Base-by-base conservation (phyloP, 2,329 filamentous ascomycete species). In the Macroventuria anomochaeta region DNA sequence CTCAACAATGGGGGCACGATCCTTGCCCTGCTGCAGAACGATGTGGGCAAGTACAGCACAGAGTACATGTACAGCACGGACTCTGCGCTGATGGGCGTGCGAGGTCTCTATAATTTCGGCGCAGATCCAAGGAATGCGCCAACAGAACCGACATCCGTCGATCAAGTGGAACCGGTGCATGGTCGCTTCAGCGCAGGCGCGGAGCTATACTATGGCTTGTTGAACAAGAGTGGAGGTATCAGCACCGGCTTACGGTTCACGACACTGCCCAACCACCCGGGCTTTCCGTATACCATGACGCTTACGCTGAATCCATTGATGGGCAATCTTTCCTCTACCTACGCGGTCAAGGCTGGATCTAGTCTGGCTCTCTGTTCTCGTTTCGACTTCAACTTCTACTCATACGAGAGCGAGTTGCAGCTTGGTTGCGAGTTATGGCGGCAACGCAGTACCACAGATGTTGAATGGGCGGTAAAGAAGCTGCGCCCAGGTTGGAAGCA, bases 321-420 rank as follows among this genome's bases (percentile, higher is more conserved):
- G 85, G 95, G 95, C 15, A 96, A 91, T 69, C 82, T 99, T 55
- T 93, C 89, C 52, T 91, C 92, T 29, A 96, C 87, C 13, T 99
- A 99, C 73, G 90, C 95, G 0, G 90, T 97, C 40, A 89, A 91
- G 68, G 93, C 93, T 2, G 91, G 91, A 3, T 85, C 85, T 28
- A 86, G 91, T 66, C 85, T 96, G 63, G 90, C 91, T 10, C 83
- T 99, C 42, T 95, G 92, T 59, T 96, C 92, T 18, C 87, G 89
- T 42, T 93, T 97, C 77, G 92, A 96, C 70, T 99, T 99, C 77
- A 99, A 99, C 69, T 89, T 97, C 42, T 97, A 97, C 77, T 96
- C 91, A 72, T 99, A 97, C 79, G 95, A 99, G 79, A 96, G 91
- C 70, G 90, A 95, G 53, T 88, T 96, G 81, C 88, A 92, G 21